phyloP scores from a whole-genome alignment of 2,329 filamentous ascomycete species.

The Fusarium fujikuroi region DNA sequence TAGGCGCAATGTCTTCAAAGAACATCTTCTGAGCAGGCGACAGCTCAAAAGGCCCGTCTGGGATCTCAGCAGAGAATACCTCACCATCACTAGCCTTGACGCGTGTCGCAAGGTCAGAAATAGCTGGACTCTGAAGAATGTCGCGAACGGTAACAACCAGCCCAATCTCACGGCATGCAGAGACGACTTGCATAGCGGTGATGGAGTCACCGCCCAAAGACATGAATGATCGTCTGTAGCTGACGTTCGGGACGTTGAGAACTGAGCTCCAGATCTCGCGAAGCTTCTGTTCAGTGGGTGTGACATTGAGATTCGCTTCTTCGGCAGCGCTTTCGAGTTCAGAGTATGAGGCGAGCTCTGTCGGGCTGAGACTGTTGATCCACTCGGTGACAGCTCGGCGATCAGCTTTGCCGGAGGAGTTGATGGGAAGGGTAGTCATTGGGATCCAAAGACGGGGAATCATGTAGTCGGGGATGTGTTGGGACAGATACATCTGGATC shows the following conservation, averaged over 20 bases:
- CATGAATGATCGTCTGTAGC: background rate
- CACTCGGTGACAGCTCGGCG: background rate
- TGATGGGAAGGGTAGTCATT: background rate
- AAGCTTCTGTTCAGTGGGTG: background rate
- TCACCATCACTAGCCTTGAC: background rate
- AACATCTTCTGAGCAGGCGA: constrained; percentile 1
- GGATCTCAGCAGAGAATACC: background rate
- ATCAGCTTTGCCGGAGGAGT: background rate
- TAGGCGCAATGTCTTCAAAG: background rate
- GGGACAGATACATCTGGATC: background rate
- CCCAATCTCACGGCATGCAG: background rate
- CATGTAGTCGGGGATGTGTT: background rate
- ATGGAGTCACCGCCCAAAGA: background rate
- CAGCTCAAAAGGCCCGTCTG: background rate
- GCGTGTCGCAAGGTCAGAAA: background rate
- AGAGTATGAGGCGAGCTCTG: background rate
- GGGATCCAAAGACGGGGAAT: constrained; percentile 5
- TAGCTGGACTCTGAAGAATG: background rate
- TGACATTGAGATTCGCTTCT: background rate
- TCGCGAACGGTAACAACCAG: background rate
- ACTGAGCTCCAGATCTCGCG: background rate
- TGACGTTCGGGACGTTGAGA: background rate
- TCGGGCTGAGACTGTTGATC: background rate
- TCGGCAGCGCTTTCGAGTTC: background rate
- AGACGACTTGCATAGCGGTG: background rate